Base-by-base conservation (phyloP, 225 moss, liverwort and hornwort genomes). In the Takakia lepidozioides region DNA sequence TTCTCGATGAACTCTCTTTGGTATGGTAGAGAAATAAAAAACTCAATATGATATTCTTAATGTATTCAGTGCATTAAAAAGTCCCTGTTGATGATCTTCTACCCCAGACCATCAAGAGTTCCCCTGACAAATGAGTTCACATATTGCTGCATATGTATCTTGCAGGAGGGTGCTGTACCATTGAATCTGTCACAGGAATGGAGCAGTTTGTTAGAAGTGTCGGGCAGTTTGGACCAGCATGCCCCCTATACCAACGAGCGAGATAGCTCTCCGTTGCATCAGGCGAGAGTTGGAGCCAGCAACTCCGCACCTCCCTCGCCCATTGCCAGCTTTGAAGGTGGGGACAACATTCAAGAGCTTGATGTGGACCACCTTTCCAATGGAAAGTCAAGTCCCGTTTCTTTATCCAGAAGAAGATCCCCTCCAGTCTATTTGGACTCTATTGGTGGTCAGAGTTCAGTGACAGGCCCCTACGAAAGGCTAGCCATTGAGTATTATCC, bases 101-200 rank as follows among this genome's bases (percentile, higher is more conserved):
- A n/a, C n/a, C n/a, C n/a, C n/a, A n/a, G n/a, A n/a, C n/a, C n/a
- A n/a, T n/a, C n/a, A n/a, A n/a, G n/a, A n/a, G n/a, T n/a, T n/a
- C n/a, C n/a, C n/a, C n/a, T n/a, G n/a, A n/a, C n/a, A n/a, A n/a
- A n/a, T n/a, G n/a, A 37, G 44, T 23, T 39, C 43, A 2, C 2
- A 41, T 19, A 8, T 1, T 41, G 18, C n/a, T 18, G n/a, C n/a
- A n/a, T 56, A 13, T 56, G 19, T 45, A 43, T 62, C 38, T 54
- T 75, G 58, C 69, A 85, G 85, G 74, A 65, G 54, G 51, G 43
- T 25, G 77, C 62, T 38, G 68, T 58, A 17, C 73, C 67, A 18
- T 63, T 68, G 44, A 63, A 76, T 42, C 66, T 53, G 20, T 65
- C 75, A 1, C 75, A 70, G 38, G 76, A 76, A 54, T 73, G 86